Evolutionary conservation across 768 basidiomycete species (phyloP).

Genomic region (Psilocybe azurescens): DNA sequence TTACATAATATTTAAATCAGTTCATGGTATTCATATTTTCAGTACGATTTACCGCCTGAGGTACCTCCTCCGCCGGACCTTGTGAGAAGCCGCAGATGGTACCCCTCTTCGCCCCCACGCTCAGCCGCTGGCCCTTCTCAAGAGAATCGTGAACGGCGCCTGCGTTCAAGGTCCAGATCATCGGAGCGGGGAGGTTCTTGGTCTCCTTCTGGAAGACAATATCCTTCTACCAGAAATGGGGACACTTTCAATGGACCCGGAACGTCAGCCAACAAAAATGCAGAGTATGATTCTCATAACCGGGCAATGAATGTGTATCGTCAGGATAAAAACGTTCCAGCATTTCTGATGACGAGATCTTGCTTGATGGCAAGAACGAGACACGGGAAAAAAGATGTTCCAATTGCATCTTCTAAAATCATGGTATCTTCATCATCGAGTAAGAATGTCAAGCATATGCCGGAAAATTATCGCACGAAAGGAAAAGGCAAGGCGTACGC

Average conservation of each 20-base stretch:
- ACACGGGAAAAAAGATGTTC: slow-evolving; percentile 6
- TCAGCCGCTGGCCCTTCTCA: slow-evolving; percentile 16
- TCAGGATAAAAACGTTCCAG: slow-evolving; percentile 10
- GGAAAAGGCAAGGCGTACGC: slow-evolving; percentile 16
- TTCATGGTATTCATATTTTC: slow-evolving; percentile 17
- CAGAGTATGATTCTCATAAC: slow-evolving; percentile 1
- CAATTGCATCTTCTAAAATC: background rate
- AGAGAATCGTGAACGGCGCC: background rate
- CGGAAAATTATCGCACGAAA: slow-evolving; percentile 14
- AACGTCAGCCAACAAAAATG: background rate
- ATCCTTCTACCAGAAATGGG: slow-evolving; percentile 21
- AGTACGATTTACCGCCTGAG: slow-evolving; percentile 66
- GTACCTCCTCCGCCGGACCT: slow-evolving; percentile 42
- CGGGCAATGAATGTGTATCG: slow-evolving; percentile 1
- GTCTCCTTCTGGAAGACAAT: slow-evolving; percentile 40
- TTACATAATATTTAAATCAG: background rate
- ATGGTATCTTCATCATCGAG: slow-evolving; percentile 2
- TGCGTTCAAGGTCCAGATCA: slow-evolving; percentile 18
- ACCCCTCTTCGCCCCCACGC: slow-evolving; percentile 30
- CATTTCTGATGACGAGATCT: slow-evolving; percentile 4
- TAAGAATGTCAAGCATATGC: slow-evolving; percentile 4
- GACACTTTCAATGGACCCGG: slow-evolving; percentile 1
- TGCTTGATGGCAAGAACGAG: slow-evolving; percentile 1
- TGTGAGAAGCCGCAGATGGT: slow-evolving; percentile 35
- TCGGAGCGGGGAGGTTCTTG: slow-evolving; percentile 36